Conservation (phyloP, 805 yeast genomes). For the Candida peoriensis region DNA sequence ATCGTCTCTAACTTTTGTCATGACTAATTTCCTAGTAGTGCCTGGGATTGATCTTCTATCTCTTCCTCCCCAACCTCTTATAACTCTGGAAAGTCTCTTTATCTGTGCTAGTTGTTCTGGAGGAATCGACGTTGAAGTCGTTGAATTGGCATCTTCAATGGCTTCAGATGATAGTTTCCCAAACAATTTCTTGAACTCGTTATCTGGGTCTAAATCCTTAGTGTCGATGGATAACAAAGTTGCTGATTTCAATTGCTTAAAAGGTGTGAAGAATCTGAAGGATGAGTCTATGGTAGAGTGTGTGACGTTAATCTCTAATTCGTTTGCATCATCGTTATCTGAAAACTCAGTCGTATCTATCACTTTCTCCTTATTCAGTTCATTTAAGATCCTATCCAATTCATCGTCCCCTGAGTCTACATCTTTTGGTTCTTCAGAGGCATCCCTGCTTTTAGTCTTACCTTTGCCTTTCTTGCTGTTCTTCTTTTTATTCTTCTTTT, state of each 20-base stretch:
- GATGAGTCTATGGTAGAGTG: conserved; percentile 23
- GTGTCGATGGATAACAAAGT: conserved; percentile 40
- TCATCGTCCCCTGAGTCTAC: conserved; percentile 58
- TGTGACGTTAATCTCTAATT: conserved; percentile 38
- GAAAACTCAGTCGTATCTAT: conserved; percentile 15
- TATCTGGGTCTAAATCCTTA: conserved; percentile 67
- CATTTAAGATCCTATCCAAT: conserved; percentile 48
- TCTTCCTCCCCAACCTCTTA: conserved; percentile 82
- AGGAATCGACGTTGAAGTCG: conserved; percentile 63
- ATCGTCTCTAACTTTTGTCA: conserved; percentile 73
- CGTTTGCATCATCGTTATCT: conserved; percentile 27
- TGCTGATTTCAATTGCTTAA: conserved; percentile 35
- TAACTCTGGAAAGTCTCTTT: conserved; percentile 42
- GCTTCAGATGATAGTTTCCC: conserved; percentile 67
- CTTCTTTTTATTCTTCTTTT: conserved; percentile 24
- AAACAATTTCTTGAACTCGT: conserved; percentile 64
- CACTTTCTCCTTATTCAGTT: conserved; percentile 29
- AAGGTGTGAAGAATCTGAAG: conserved; percentile 38
- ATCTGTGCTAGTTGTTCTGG: conserved; percentile 67
- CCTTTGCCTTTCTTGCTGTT: conserved; percentile 19
- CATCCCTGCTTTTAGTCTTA: conserved; percentile 12
- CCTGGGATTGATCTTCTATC: conserved; percentile 75
- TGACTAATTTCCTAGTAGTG: conserved; percentile 55
- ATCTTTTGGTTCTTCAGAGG: conserved; percentile 14
- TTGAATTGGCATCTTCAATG: conserved; percentile 68